Evolutionary conservation across 768 basidiomycete genomes (phyloP), one percentile per base, ranked within the genome.

Genomic region (Kwoniella newhampshirensis): DNA sequence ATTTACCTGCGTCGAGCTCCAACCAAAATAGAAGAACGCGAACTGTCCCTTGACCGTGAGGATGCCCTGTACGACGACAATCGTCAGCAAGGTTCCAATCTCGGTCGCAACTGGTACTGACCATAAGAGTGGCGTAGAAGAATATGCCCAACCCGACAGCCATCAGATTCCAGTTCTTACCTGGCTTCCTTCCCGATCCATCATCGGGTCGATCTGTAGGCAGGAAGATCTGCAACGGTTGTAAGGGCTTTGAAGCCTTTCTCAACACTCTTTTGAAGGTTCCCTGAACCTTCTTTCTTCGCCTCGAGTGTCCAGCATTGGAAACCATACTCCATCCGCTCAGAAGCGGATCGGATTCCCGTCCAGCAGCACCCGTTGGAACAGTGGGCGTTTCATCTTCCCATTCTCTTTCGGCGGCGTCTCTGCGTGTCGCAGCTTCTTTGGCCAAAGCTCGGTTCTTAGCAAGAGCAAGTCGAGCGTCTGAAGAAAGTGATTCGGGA

Each of bases 111-210:
- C n/a, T n/a, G n/a, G n/a, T 15, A 77, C 84, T 66, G 71, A 88
- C 87, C 45, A 81, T 81, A 2, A 88, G 82, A 28, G 89, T 79
- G 30, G 85, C 74, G 73, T 86, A 84, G 11, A 81, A 70, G 69
- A 89, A 87, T 47, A 88, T 68, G 3, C 82, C 82, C 4, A 82
- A 51, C 2, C 85, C 89, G 3, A 89, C 75, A 55, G 84, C 79
- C 2, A 86, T 86, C 71, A 93, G 78, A 68, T 85, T 88, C 81
- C 85, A 91, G 68, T 89, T 88, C 64, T 77, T 83, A 47, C 79
- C 78, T 15, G 70, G 17, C 7, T 6, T 6, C 32, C 32, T 6
- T 13, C 32, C 32, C 32, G 32, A 32, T 32, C 32, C 32, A 73
- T 72, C 64, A 74, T 66, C 62, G 18, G 64, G 63, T 56, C 64